Evolutionary conservation across 1,139 yeast genomes (phyloP).

Genomic region (Scheffersomyces illinoinensis): DNA sequence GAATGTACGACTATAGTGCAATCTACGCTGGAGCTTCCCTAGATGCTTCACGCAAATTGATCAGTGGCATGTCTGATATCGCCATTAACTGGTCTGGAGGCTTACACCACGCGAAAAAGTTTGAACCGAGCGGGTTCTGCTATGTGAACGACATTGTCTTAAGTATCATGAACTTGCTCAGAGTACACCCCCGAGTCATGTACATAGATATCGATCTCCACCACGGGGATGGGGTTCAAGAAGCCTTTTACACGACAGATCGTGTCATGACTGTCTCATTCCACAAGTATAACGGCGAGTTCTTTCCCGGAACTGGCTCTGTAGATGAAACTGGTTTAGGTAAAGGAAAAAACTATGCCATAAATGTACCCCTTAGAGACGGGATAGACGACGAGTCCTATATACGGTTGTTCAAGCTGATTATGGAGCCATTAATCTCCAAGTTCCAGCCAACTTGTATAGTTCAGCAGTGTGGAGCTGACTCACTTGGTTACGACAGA

Average conservation of each 20-base stretch:
- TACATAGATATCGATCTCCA: constrained; percentile 95
- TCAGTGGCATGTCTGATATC: constrained; percentile 84
- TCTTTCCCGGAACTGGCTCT: constrained; percentile 96
- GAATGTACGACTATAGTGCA: constrained; percentile 83
- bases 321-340: constrained; percentile 86
- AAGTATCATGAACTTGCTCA: constrained; percentile 75
- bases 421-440: constrained; percentile 84
- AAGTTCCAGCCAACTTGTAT: constrained; percentile 88
- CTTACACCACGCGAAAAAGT: constrained; percentile 92
- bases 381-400: constrained; percentile 96
- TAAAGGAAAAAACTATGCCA: constrained; percentile 79
- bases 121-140: constrained; percentile 93
- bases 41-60: constrained; percentile 86
- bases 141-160: constrained; percentile 93
- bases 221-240: constrained; percentile 98
- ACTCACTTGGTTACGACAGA: constrained; percentile 89
- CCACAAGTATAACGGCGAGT: constrained; percentile 93
- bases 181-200: constrained; percentile 87
- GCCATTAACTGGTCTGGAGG: constrained; percentile 99
- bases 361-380: constrained; percentile 92
- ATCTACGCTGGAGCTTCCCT: constrained; percentile 90
- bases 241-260: constrained; percentile 93
- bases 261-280: constrained; percentile 94
- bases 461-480: constrained; percentile 97
- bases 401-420: constrained; percentile 71